Evolutionary conservation across 2,329 filamentous ascomycete species (phyloP).

Genomic region (Colletotrichum sp.): DNA sequence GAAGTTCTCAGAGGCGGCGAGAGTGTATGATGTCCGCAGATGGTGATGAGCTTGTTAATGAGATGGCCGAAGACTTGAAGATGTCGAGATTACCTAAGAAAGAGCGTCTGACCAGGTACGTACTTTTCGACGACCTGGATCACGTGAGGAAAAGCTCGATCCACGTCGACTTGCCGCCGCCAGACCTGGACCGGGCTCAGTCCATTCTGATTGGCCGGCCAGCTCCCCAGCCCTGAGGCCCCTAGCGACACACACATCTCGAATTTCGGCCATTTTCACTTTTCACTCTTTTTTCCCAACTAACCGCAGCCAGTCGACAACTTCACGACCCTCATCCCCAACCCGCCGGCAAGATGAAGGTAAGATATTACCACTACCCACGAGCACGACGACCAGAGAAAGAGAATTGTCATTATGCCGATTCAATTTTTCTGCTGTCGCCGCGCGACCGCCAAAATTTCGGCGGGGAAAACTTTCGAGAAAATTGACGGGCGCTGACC

Average conservation of each 20-base stretch:
- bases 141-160: not conserved
- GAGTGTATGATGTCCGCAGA: not conserved
- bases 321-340: conserved; percentile 43
- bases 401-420: not conserved
- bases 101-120: not conserved
- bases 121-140: rapidly evolving
- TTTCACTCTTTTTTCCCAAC: conserved; percentile 41
- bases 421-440: not conserved
- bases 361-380: conserved; percentile 29
- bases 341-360: conserved; percentile 53
- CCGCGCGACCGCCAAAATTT: not conserved
- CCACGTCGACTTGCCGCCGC: not conserved
- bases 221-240: not conserved
- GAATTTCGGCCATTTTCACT: conserved; percentile 28
- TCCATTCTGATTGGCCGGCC: not conserved
- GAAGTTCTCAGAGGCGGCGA: not conserved
- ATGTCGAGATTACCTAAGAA: not conserved
- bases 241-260: not conserved
- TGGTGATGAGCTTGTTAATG: not conserved
- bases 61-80: not conserved
- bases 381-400: not conserved
- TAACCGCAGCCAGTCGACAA: conserved; percentile 44
- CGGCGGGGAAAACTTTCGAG: not conserved
- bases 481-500: conserved; percentile 34
- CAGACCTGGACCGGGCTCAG: not conserved